These are phyloP conservation scores for Trypanosoma avium DNA, from an alignment of 208 protist genomes.

Conservation along the genomic window DNA sequence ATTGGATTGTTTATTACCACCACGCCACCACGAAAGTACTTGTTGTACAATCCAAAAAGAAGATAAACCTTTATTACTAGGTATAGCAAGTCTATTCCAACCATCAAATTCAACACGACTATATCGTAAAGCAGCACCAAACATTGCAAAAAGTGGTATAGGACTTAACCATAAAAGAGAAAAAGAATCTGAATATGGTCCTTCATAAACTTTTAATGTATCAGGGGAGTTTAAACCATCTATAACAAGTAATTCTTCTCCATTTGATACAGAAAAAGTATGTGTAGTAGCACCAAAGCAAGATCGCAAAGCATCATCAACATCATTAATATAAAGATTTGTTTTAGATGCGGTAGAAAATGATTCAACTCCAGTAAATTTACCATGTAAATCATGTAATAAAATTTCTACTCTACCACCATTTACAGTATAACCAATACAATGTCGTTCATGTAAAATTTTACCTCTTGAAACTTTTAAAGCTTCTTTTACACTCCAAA, in stretches of 20 bases:
- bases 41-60: not conserved
- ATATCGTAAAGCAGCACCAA: slow-evolving; percentile 46
- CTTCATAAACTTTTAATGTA: not conserved
- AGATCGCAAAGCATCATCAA: slow-evolving; percentile 23
- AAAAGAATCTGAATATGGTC: slow-evolving; percentile 8
- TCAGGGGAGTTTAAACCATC: not conserved
- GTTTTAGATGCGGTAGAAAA: not conserved
- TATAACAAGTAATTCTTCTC: not conserved
- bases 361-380: slow-evolving; percentile 23
- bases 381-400: slow-evolving; percentile 49
- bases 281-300: slow-evolving; percentile 33
- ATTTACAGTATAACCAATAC: slow-evolving; percentile 68
- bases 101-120: slow-evolving; percentile 40
- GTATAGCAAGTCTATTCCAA: slow-evolving; percentile 21
- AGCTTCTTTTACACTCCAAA: slow-evolving; percentile 33
- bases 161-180: slow-evolving; percentile 35
- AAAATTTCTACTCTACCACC: slow-evolving; percentile 52
- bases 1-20: not conserved
- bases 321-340: slow-evolving; percentile 4
- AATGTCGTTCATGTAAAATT: slow-evolving; percentile 47
- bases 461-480: slow-evolving; percentile 35
- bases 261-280: slow-evolving; percentile 19
- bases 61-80: not conserved
- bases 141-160: slow-evolving; percentile 36
- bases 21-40: not conserved